phyloP scores from a whole-genome alignment of 805 yeast genomes.

The Sugiyamaella smithiae region DNA sequence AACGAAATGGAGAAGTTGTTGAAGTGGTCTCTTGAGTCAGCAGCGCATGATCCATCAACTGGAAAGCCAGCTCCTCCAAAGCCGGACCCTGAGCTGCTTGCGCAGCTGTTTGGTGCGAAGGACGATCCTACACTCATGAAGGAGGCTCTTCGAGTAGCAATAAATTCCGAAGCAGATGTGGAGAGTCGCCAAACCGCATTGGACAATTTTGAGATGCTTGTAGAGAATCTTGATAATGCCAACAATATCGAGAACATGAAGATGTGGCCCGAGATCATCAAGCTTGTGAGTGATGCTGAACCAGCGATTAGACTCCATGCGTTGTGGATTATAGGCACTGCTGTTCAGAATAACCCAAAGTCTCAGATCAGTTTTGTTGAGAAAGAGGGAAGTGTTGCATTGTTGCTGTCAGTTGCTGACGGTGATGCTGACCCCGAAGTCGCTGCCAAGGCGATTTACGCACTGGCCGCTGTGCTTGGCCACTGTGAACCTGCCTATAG shows the following conservation, averaged over 20 bases:
- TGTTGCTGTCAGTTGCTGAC: conserved; percentile 30
- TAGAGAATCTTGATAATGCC: conserved; percentile 92
- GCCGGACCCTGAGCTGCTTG: conserved; percentile 75
- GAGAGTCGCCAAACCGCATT: conserved; percentile 72
- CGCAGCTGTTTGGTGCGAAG: conserved; percentile 76
- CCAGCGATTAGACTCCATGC: conserved; percentile 53
- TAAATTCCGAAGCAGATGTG: conserved; percentile 53
- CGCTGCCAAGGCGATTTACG: conserved; percentile 63
- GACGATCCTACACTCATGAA: conserved; percentile 91
- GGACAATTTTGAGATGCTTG: conserved; percentile 89
- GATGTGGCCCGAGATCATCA: conserved; percentile 73
- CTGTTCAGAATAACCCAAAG: conserved; percentile 84
- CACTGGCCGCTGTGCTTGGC: conserved; percentile 69
- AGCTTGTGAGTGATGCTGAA: conserved; percentile 45
- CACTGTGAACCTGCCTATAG: conserved; percentile 59
- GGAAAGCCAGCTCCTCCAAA: conserved; percentile 42
- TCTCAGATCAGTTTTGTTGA: conserved; percentile 61
- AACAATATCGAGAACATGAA: conserved; percentile 81
- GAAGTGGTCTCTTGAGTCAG: conserved; percentile 86
- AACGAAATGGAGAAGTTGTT: conserved; percentile 76
- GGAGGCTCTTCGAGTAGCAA: conserved; percentile 62
- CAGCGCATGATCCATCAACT: conserved; percentile 52
- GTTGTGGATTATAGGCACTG: conserved; percentile 78
- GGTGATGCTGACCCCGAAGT: conserved; percentile 35
- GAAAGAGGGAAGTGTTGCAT: conserved; percentile 31